Conservation (phyloP, 2,329 filamentous ascomycete genomes). For the Dactylellina cionopaga region DNA sequence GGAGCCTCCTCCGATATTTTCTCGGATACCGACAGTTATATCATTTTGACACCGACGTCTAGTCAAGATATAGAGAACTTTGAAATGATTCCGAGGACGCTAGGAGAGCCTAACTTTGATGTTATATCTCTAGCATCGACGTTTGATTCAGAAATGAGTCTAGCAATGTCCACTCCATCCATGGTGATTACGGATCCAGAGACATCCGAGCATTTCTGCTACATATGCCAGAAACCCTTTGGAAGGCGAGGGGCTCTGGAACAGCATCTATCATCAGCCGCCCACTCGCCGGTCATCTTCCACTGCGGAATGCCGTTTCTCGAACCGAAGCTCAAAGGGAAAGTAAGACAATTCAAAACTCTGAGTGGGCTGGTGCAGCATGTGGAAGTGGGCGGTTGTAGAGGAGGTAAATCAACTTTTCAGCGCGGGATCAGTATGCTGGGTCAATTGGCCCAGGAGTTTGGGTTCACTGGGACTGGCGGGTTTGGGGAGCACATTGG, state of each 20-base stretch:
- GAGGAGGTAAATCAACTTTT: slow-evolving; percentile 12
- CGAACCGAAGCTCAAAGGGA: not conserved
- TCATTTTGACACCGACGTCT: not conserved
- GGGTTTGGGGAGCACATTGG: not conserved
- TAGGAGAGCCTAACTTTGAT: slow-evolving; percentile 1
- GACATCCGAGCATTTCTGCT: not conserved
- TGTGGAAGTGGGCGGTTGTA: slow-evolving; percentile 12
- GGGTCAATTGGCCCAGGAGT: slow-evolving; percentile 6
- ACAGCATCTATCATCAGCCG: slow-evolving; percentile 6
- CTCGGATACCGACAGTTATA: not conserved
- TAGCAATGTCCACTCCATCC: not conserved
- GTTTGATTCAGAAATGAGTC: not conserved
- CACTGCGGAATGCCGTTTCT: slow-evolving; percentile 22
- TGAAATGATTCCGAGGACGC: not conserved
- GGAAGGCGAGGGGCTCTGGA: not conserved
- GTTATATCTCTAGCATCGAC: not conserved
- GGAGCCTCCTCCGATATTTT: not conserved
- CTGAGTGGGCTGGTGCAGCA: slow-evolving; percentile 23
- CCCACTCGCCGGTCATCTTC: slow-evolving; percentile 13
- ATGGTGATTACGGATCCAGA: not conserved
- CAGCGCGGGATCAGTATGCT: slow-evolving; percentile 11
- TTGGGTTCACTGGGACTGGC: slow-evolving; percentile 5
- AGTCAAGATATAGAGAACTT: not conserved
- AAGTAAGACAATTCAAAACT: slow-evolving; percentile 18
- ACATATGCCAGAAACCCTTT: slow-evolving; percentile 9